phyloP scores from a whole-genome alignment of 1,284 basidiomycete genomes.

The Pyrrhoderma noxium region DNA sequence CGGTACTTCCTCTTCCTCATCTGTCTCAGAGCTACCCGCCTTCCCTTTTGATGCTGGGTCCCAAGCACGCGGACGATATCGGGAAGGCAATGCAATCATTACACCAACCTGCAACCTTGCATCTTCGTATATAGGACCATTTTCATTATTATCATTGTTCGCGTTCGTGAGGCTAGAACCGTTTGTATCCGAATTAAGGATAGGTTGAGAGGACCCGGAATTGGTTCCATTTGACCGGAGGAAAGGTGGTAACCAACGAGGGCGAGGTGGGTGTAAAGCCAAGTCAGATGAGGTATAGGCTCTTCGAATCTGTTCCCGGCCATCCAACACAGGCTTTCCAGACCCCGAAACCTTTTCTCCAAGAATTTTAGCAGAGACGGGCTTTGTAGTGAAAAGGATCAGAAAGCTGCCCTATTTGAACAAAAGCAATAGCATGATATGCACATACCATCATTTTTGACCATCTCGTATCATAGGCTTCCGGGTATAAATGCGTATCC shows the following conservation, averaged over 20 bases:
- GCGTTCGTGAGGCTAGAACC: conserved; percentile 27
- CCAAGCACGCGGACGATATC: conserved; percentile 23
- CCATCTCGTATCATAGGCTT: conserved; percentile 30
- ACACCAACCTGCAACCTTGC: conserved; percentile 43
- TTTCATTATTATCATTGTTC: conserved; percentile 29
- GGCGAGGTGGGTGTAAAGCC: conserved; percentile 1
- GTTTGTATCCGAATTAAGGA: too few relatives aligned
- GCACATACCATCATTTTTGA: conserved; percentile 40
- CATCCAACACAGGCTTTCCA: neutral
- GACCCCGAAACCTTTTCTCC: conserved; percentile 11
- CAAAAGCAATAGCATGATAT: neutral
- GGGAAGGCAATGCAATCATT: conserved; percentile 56
- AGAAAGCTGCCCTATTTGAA: neutral
- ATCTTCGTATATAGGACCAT: conserved; percentile 29
- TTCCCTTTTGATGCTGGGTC: conserved; percentile 26
- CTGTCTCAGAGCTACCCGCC: conserved; percentile 19
- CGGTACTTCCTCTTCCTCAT: conserved; percentile 34
- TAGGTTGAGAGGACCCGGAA: conserved; percentile 25
- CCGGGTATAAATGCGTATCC: conserved; percentile 38
- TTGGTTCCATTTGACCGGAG: neutral
- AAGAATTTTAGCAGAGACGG: conserved; percentile 14
- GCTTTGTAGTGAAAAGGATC: neutral
- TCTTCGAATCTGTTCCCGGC: too few relatives aligned
- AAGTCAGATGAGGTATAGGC: neutral
- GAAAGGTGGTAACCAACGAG: conserved; percentile 3